Conservation (phyloP, 352 stramenopile genomes). For the Pythium sukuiense region DNA sequence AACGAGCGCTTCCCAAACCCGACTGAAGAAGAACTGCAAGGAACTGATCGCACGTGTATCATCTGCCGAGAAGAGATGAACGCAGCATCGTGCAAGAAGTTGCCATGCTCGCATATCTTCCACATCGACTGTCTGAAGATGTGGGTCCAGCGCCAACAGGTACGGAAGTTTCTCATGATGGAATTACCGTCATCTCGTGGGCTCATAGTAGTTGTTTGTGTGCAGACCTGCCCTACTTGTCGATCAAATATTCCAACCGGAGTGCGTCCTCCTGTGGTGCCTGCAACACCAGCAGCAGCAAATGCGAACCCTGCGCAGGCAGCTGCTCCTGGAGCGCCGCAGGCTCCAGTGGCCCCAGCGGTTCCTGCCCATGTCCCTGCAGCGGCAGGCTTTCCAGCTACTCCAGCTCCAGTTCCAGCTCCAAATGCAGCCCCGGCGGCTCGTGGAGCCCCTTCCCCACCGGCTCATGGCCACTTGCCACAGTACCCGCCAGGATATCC, state of each 20-base stretch:
- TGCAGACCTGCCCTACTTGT: slow-evolving; percentile 94
- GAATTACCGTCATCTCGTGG: background rate
- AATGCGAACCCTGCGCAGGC: slow-evolving; percentile 30
- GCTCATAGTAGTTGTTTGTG: background rate
- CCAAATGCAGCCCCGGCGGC: slow-evolving; percentile 3
- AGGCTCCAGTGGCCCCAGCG: slow-evolving; percentile 19
- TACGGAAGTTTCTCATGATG: slow-evolving; percentile 5
- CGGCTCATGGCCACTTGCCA: slow-evolving; percentile 5
- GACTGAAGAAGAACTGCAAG: slow-evolving; percentile 94
- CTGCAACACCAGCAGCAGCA: slow-evolving; percentile 30
- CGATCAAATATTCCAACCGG: slow-evolving; percentile 92
- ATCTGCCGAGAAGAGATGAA: slow-evolving; percentile 96
- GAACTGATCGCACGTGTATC: slow-evolving; percentile 93
- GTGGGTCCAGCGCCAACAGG: slow-evolving; percentile 98
- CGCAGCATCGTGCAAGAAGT: slow-evolving; percentile 90
- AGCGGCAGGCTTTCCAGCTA: background rate
- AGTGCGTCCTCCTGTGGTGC: slow-evolving; percentile 39
- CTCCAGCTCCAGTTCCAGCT: background rate
- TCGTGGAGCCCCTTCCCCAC: slow-evolving; percentile 10
- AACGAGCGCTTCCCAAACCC: slow-evolving; percentile 95
- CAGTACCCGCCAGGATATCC: slow-evolving; percentile 46
- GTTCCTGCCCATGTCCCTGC: slow-evolving; percentile 1
- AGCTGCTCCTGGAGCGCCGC: slow-evolving; percentile 16
- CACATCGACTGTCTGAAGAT: slow-evolving; percentile 97
- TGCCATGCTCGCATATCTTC: slow-evolving; percentile 97